Percentiles rank a stretch among this genome's conserved stretches.
phyloP scores from a whole-genome alignment of 2,329 filamentous ascomycete species.

The Penicillium hordei region DNA sequence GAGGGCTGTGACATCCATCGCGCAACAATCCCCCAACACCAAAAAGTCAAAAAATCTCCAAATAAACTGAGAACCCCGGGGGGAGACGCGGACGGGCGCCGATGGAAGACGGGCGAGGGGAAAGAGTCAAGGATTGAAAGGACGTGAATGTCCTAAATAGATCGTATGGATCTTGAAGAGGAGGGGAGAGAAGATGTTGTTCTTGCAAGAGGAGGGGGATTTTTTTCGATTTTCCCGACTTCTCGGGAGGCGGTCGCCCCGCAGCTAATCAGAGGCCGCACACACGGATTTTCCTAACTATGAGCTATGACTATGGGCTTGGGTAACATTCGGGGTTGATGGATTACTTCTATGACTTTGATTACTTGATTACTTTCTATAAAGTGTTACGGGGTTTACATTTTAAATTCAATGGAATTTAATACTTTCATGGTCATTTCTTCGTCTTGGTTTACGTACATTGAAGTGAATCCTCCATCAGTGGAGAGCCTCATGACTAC shows the following conservation, averaged over 20 bases:
- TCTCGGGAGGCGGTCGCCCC: constrained; percentile 25
- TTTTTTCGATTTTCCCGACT: constrained; percentile 25
- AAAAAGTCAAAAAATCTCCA: constrained; percentile 29
- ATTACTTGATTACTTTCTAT: not conserved
- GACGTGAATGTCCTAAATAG: constrained; percentile 16
- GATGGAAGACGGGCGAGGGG: constrained; percentile 11
- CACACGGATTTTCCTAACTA: constrained; percentile 19
- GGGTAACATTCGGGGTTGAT: not conserved
- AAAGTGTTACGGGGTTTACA: not conserved
- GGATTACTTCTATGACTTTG: not conserved
- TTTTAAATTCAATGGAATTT: no score
- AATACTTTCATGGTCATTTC: constrained; percentile 2
- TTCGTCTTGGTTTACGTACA: constrained; percentile 1
- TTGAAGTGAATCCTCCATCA: not conserved
- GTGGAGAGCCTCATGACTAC: not conserved
- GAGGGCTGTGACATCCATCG: constrained; percentile 62
- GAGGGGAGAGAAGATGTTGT: constrained; percentile 21
- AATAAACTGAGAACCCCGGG: constrained; percentile 23
- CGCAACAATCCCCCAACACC: constrained; percentile 38
- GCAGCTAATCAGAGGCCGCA: constrained; percentile 32
- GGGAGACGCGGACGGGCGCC: constrained; percentile 21
- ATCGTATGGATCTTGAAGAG: constrained; percentile 15
- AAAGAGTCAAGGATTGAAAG: constrained; percentile 7
- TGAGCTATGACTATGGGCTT: not conserved
- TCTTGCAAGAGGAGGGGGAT: constrained; percentile 20